Evolutionary conservation across 202 grass and related monocot species (phyloP).

Genomic region (Digitaria exilis): DNA sequence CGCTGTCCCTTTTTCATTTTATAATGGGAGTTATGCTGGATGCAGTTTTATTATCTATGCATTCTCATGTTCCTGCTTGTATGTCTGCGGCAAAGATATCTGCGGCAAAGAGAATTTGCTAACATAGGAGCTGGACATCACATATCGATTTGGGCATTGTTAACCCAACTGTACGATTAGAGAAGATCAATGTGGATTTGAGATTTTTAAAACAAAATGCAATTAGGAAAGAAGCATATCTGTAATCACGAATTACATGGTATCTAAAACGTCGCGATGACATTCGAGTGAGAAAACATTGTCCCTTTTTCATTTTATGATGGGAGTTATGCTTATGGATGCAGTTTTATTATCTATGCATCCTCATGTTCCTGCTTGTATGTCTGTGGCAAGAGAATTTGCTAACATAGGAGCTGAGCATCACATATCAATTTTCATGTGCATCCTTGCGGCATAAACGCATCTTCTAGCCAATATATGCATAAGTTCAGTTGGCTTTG

Average conservation of each 20-base stretch:
- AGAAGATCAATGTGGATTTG: constrained; percentile 8
- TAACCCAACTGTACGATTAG: too few species aligned
- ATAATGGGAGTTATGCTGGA: neutral
- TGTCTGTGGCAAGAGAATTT: neutral
- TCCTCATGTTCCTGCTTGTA: neutral
- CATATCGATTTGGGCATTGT: too few species aligned
- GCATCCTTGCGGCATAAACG: neutral
- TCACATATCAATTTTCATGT: constrained; percentile 24
- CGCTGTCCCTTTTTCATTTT: neutral
- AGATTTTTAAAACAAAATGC: neutral
- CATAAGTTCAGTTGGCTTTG: neutral
- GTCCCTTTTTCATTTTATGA: neutral
- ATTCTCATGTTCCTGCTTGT: neutral
- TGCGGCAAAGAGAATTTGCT: neutral
- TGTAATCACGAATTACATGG: neutral
- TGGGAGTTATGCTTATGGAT: neutral
- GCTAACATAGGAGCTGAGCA: neutral
- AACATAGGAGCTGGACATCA: too few species aligned
- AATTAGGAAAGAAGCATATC: neutral
- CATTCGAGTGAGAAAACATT: neutral
- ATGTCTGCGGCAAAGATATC: too few species aligned
- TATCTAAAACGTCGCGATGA: neutral
- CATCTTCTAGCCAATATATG: neutral
- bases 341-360: neutral
- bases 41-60: neutral